Conservation (phyloP, 768 basidiomycete species). For the Macrolepiota fuliginosa region DNA sequence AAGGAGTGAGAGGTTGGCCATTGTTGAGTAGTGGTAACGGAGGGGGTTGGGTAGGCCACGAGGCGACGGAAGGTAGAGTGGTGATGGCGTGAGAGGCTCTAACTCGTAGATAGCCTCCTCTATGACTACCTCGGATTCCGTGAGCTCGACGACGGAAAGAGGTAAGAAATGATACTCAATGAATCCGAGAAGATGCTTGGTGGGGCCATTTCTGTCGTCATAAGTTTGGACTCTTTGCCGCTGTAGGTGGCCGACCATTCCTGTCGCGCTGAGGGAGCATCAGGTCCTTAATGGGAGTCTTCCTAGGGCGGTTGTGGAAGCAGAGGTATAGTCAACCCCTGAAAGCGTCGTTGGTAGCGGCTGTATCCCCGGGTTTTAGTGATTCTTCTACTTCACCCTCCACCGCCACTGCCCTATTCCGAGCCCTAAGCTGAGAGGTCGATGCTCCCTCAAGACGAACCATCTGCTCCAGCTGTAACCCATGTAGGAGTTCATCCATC, state of each 20-base stretch:
- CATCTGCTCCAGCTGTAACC: too few relatives aligned
- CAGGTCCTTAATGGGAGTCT: background rate
- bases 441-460: too few relatives aligned
- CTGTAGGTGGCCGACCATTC: background rate
- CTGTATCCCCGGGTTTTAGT: too few relatives aligned
- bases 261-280: background rate
- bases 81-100: background rate
- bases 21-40: background rate
- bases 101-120: background rate
- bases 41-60: conserved; percentile 1
- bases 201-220: background rate
- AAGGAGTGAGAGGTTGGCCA: conserved; percentile 3
- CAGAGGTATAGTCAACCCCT: too few relatives aligned
- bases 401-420: too few relatives aligned
- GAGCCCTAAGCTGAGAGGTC: too few relatives aligned
- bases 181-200: conserved; percentile 26
- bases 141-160: conserved; percentile 63
- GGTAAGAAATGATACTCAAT: too few relatives aligned
- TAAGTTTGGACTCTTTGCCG: background rate
- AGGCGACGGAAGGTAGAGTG: conserved; percentile 7
- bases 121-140: conserved; percentile 8
- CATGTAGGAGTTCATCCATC: too few relatives aligned
- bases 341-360: too few relatives aligned
- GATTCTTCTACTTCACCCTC: too few relatives aligned
- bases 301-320: background rate